Conservation (phyloP, 228 moss, liverwort and hornwort species). For the Sphagnum magellanicum region DNA sequence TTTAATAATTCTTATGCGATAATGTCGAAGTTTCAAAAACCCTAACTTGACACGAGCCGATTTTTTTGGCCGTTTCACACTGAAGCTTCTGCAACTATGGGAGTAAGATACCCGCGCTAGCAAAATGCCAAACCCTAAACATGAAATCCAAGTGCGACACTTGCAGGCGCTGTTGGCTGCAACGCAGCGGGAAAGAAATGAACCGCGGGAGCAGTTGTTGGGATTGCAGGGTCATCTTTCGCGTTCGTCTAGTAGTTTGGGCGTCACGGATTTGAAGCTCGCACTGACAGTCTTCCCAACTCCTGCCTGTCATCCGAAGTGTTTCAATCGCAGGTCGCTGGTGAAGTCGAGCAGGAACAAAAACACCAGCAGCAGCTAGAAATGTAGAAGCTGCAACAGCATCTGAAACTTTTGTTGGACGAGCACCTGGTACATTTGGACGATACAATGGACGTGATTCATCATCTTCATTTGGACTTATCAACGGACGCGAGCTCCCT, state of each 20-base stretch:
- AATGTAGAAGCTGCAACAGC: slow-evolving; percentile 43
- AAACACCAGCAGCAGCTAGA: slow-evolving; percentile 68
- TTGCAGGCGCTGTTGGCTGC: slow-evolving; percentile 71
- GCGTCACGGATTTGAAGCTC: slow-evolving; percentile 22
- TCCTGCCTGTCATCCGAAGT: too few relatives aligned
- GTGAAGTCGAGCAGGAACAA: slow-evolving; percentile 15
- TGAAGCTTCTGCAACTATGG: slow-evolving; percentile 9
- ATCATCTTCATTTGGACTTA: slow-evolving; percentile 17
- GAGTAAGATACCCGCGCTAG: too few relatives aligned
- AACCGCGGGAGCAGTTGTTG: slow-evolving; percentile 57
- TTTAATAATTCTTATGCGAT: too few relatives aligned
- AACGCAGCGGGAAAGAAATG: slow-evolving; percentile 65
- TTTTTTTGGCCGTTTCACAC: slow-evolving; percentile 8
- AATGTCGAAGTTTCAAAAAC: too few relatives aligned
- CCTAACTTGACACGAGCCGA: too few relatives aligned
- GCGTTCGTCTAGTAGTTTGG: slow-evolving; percentile 48
- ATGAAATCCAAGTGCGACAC: slow-evolving; percentile 72
- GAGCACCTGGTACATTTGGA: slow-evolving; percentile 44
- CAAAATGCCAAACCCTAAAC: too few relatives aligned
- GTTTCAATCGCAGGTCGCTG: slow-evolving; percentile 4
- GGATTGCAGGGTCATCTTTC: slow-evolving; percentile 57
- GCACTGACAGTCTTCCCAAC: too few relatives aligned
- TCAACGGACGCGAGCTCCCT: background rate
- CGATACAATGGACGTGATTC: slow-evolving; percentile 1
- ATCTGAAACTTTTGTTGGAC: slow-evolving; percentile 16